Conservation (phyloP, 805 yeast species). For the Suhomyces faveliae region DNA sequence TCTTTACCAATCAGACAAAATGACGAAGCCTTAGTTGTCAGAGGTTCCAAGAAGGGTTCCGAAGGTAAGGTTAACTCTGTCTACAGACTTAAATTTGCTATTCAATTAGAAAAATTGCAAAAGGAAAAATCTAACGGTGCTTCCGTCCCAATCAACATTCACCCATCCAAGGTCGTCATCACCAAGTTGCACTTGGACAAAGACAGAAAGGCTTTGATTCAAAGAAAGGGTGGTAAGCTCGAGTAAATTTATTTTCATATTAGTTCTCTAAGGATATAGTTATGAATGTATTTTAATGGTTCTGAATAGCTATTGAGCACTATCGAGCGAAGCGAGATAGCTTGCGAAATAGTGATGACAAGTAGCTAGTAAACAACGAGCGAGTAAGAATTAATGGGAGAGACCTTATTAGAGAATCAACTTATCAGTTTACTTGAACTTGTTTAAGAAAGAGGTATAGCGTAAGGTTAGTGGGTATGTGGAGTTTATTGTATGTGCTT, state of each 20-base stretch:
- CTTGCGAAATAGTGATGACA: too few relatives aligned
- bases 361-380: too few relatives aligned
- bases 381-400: too few relatives aligned
- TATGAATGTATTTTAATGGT: conserved; percentile 14
- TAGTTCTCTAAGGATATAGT: conserved; percentile 8
- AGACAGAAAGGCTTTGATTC: conserved; percentile 97
- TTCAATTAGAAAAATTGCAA: conserved; percentile 96
- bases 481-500: too few relatives aligned
- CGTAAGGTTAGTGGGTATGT: too few relatives aligned
- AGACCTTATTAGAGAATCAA: too few relatives aligned
- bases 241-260: conserved; percentile 55
- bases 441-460: too few relatives aligned
- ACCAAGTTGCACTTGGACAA: conserved; percentile 97
- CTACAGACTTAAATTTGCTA: conserved; percentile 96
- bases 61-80: conserved; percentile 98
- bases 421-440: too few relatives aligned
- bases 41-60: conserved; percentile 99
- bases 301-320: neutral
- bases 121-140: conserved; percentile 98
- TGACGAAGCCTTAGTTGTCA: conserved; percentile 91
- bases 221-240: conserved; percentile 96
- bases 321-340: too few relatives aligned
- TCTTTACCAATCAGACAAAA: conserved; percentile 97
- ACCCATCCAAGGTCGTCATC: conserved; percentile 98
- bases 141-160: conserved; percentile 93